A percentile compares a stretch with the other conserved stretches of the same genome.
These are phyloP conservation scores for Chaetomium fimeti DNA, from an alignment of 495 filamentous ascomycete genomes.

Conservation along the genomic window DNA sequence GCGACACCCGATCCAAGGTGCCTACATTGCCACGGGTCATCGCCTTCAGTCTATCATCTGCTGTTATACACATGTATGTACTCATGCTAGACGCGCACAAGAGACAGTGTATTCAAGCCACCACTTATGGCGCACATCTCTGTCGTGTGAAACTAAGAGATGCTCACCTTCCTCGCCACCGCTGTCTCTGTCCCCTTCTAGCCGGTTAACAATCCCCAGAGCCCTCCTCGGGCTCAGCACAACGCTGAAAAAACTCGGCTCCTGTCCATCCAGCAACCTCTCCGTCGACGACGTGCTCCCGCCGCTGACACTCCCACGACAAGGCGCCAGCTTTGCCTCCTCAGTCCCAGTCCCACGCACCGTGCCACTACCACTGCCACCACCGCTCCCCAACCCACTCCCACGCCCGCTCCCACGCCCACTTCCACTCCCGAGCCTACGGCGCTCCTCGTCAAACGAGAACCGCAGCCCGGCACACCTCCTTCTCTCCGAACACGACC, in stretches of 20 bases:
- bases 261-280: constrained; percentile 58
- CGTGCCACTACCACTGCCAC: constrained; percentile 3
- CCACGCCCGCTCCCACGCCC: constrained; percentile 15
- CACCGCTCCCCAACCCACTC: constrained; percentile 28
- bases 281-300: constrained; percentile 46
- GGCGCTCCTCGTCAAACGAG: constrained; percentile 35
- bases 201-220: constrained; percentile 66
- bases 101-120: background rate
- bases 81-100: background rate
- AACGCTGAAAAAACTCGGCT: constrained; percentile 74
- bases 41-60: background rate
- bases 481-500: no score
- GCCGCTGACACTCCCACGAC: constrained; percentile 36
- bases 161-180: background rate
- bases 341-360: constrained; percentile 17
- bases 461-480: constrained; percentile 38
- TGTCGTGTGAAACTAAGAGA: background rate
- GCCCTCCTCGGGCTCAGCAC: constrained; percentile 69
- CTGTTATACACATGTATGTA: background rate
- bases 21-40: background rate
- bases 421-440: constrained; percentile 12
- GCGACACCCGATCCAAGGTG: no score
- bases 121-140: background rate
- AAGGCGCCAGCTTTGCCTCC: background rate
- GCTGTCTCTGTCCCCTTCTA: constrained; percentile 34